These are phyloP conservation scores for Silybum marianum DNA, from an alignment of 129 eudicot genomes.

Conservation along the genomic window DNA sequence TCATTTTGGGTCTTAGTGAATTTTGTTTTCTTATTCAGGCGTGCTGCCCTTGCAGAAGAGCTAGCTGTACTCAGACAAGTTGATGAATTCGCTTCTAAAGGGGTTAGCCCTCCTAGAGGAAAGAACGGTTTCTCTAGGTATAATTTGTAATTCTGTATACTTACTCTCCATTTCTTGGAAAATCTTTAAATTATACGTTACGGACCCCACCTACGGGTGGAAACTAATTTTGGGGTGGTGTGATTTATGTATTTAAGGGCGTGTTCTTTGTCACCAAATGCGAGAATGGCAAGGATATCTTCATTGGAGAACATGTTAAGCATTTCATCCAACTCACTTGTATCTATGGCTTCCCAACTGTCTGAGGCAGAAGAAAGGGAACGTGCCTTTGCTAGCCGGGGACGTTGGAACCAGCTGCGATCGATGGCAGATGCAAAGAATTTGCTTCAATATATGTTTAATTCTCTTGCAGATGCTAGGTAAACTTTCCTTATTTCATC, in stretches of 20 bases:
- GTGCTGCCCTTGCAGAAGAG: constrained; percentile 96
- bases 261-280: constrained; percentile 83
- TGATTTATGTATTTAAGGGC: constrained; percentile 54
- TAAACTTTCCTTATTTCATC: constrained; percentile 16
- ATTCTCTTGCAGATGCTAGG: constrained; percentile 82
- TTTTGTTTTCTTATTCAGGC: constrained; percentile 40
- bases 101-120: constrained; percentile 88
- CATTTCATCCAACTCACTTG: constrained; percentile 92
- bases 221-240: constrained; percentile 9
- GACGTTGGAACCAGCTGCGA: constrained; percentile 95
- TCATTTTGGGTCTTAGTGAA: constrained; percentile 9
- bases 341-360: constrained; percentile 98
- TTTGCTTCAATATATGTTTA: constrained; percentile 85
- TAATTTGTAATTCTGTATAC: not conserved
- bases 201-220: not conserved
- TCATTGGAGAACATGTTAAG: constrained; percentile 90
- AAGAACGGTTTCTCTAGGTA: constrained; percentile 90
- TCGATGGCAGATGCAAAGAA: constrained; percentile 94
- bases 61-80: constrained; percentile 89
- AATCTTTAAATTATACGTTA: too few relatives aligned
- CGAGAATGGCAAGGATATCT: constrained; percentile 87
- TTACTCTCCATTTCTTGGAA: not conserved
- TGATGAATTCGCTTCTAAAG: constrained; percentile 88
- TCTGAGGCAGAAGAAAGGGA: constrained; percentile 99
- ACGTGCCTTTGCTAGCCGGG: constrained; percentile 78